These are phyloP conservation scores for Fusarium equiseti DNA, from an alignment of 2,329 filamentous ascomycete genomes.

Conservation along the genomic window DNA sequence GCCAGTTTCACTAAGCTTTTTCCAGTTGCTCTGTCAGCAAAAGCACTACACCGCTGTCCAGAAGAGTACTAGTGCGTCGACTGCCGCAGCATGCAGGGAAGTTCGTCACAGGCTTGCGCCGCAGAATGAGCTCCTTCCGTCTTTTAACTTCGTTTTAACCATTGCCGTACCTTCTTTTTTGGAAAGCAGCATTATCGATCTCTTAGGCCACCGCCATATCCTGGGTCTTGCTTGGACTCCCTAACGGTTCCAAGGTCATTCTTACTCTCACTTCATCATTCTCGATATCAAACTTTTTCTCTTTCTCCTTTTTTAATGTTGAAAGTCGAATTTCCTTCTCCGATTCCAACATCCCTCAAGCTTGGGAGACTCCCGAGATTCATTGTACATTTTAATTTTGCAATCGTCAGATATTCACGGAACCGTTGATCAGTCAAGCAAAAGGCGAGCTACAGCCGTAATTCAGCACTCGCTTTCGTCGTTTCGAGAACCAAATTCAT, in stretches of 20 bases:
- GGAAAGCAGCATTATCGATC: slow-evolving; percentile 13
- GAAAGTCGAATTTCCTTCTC: neutral
- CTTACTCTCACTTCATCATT: neutral
- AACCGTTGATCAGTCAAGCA: neutral
- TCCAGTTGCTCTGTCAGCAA: neutral
- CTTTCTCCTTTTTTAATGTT: slow-evolving; percentile 1
- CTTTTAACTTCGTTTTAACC: slow-evolving; percentile 15
- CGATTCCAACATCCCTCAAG: neutral
- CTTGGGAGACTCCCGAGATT: slow-evolving; percentile 8
- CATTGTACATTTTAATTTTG: neutral
- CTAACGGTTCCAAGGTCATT: neutral
- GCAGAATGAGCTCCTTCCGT: slow-evolving; percentile 21
- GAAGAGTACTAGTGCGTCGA: slow-evolving; percentile 1
- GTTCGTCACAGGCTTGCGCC: slow-evolving; percentile 28
- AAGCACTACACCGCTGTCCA: slow-evolving; percentile 16
- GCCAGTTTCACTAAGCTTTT: slow-evolving; percentile 8
- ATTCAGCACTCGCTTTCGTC: neutral
- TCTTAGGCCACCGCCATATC: slow-evolving; percentile 9
- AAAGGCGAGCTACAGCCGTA: neutral
- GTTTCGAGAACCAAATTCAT: neutral
- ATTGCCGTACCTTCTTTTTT: slow-evolving; percentile 36
- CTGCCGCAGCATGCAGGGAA: slow-evolving; percentile 31
- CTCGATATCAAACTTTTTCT: neutral
- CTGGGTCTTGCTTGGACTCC: neutral
- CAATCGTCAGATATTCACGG: neutral